phyloP scores from a whole-genome alignment of 805 yeast species.

The Cyberlindnera galapagoensis region DNA sequence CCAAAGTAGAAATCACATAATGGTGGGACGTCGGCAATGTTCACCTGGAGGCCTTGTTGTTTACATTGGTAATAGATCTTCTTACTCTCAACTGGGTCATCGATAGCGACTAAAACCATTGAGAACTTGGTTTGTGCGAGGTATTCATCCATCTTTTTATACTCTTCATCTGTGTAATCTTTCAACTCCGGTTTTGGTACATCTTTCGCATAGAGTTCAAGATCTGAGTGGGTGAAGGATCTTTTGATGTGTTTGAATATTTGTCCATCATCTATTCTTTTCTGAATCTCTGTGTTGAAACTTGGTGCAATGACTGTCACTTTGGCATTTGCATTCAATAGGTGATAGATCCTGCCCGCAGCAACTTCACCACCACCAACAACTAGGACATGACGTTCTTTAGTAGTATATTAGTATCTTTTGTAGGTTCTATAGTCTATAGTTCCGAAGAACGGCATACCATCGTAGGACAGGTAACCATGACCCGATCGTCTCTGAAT shows the following conservation, averaged over 20 bases:
- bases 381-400: conserved; percentile 55
- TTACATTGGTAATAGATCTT: conserved; percentile 47
- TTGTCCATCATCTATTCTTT: conserved; percentile 33
- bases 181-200: conserved; percentile 6
- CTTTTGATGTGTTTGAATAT: conserved; percentile 36
- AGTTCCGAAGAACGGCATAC: too few species aligned
- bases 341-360: conserved; percentile 56
- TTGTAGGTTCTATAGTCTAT: too few species aligned
- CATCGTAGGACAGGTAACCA: too few species aligned
- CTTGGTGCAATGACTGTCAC: conserved; percentile 56
- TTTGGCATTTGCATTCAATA: conserved; percentile 62
- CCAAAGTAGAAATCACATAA: conserved; percentile 85
- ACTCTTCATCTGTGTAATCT: conserved; percentile 17
- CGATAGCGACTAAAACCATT: conserved; percentile 67
- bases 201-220: conserved; percentile 39
- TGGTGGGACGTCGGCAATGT: conserved; percentile 81
- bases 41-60: conserved; percentile 49
- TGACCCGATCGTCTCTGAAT: too few species aligned
- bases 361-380: conserved; percentile 82
- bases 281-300: conserved; percentile 29
- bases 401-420: conserved; percentile 8
- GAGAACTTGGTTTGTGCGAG: conserved; percentile 38
- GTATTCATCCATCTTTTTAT: conserved; percentile 24
- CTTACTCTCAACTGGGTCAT: conserved; percentile 55
- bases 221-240: conserved; percentile 40